These are phyloP conservation scores for Phytophthora crassamura DNA, from an alignment of 352 stramenopile genomes.

Conservation along the genomic window DNA sequence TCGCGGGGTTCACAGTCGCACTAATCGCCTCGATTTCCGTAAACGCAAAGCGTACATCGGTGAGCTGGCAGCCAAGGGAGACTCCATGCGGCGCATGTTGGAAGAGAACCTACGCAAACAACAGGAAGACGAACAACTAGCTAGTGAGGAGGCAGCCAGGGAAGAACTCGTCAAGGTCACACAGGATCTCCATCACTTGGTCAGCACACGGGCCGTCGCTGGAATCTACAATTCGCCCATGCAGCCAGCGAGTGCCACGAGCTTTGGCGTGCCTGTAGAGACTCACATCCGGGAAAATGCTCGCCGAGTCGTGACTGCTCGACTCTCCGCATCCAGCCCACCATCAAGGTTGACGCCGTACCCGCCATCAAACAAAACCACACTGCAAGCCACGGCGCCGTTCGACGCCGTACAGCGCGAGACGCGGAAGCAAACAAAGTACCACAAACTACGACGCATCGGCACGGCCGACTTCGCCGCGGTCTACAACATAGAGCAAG, in stretches of 20 bases:
- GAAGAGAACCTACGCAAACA: slow-evolving; percentile 51
- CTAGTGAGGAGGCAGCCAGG: slow-evolving; percentile 42
- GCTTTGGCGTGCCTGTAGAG: slow-evolving; percentile 68
- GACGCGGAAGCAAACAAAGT: slow-evolving; percentile 64
- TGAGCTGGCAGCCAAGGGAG: slow-evolving; percentile 56
- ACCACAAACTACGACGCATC: slow-evolving; percentile 62
- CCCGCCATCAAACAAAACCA: slow-evolving; percentile 57
- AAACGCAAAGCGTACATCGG: slow-evolving; percentile 65
- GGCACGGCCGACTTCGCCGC: slow-evolving; percentile 52
- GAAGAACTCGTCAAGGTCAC: slow-evolving; percentile 61
- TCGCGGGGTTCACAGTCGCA: slow-evolving; percentile 56
- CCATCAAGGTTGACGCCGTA: slow-evolving; percentile 58
- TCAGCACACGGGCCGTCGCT: slow-evolving; percentile 58
- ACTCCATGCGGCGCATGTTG: slow-evolving; percentile 55
- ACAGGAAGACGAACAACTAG: slow-evolving; percentile 47
- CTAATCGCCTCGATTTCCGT: slow-evolving; percentile 58
- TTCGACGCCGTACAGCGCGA: slow-evolving; percentile 54
- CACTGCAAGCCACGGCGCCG: slow-evolving; percentile 49
- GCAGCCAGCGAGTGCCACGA: slow-evolving; percentile 39
- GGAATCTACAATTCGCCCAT: slow-evolving; percentile 72
- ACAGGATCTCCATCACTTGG: slow-evolving; percentile 68
- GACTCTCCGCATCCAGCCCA: slow-evolving; percentile 40
- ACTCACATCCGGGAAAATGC: slow-evolving; percentile 68
- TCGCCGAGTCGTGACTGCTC: slow-evolving; percentile 40
- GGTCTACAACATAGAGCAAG: slow-evolving; percentile 55